Conservation (phyloP, 129 eudicot species). For the Flaveria ramosissima region DNA sequence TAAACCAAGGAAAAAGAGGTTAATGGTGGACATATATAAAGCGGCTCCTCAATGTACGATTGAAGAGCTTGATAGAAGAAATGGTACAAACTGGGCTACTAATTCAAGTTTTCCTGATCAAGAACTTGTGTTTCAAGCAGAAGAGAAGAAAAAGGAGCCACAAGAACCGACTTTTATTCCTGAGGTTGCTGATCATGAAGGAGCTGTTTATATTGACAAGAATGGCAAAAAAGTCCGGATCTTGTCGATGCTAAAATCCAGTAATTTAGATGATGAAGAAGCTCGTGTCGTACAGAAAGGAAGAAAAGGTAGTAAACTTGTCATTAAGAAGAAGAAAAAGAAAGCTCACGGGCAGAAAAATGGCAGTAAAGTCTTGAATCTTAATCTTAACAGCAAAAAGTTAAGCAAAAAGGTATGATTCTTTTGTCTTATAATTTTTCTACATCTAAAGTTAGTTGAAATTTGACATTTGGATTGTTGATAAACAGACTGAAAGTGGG, state of each 20-base stretch:
- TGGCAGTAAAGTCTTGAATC: constrained; percentile 35
- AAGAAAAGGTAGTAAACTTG: constrained; percentile 40
- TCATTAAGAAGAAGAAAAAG: constrained; percentile 43
- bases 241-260: constrained; percentile 47
- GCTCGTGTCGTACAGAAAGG: constrained; percentile 37
- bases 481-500: constrained; percentile 41
- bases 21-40: constrained; percentile 66
- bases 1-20: constrained; percentile 65
- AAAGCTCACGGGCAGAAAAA: constrained; percentile 35
- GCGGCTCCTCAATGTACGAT: constrained; percentile 69
- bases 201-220: constrained; percentile 75
- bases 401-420: constrained; percentile 44
- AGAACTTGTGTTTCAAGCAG: constrained; percentile 40
- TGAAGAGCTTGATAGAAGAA: constrained; percentile 87
- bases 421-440: constrained; percentile 2
- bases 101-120: constrained; percentile 45
- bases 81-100: constrained; percentile 77
- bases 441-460: neutral
- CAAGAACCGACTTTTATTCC: constrained; percentile 14
- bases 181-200: constrained; percentile 50
- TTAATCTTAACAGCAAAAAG: constrained; percentile 30
- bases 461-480: constrained; percentile 2
- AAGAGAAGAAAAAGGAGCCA: constrained; percentile 30
- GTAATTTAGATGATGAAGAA: constrained; percentile 21
- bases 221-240: constrained; percentile 81